Evolutionary conservation across 371 early-diverging fungal species (phyloP).

Genomic region (Circinella minor): DNA sequence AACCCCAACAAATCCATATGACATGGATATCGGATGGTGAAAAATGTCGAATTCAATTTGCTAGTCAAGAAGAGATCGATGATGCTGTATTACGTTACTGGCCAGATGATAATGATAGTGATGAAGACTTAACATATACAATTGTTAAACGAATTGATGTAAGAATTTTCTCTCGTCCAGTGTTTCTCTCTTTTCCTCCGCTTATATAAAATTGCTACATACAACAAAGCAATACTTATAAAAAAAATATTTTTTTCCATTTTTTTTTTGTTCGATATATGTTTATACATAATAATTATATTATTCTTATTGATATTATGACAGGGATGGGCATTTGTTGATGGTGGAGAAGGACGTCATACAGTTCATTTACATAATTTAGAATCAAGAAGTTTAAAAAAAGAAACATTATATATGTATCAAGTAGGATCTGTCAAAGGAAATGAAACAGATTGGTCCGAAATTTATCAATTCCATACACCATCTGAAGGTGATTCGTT

Average conservation of each 20-base stretch:
- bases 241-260: too few species aligned
- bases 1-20: slow-evolving; percentile 34
- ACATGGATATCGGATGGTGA: slow-evolving; percentile 20
- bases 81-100: slow-evolving; percentile 26
- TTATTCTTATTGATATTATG: not conserved
- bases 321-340: slow-evolving; percentile 42
- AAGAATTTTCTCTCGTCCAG: not conserved
- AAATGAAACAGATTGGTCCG: slow-evolving; percentile 11
- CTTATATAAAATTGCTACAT: too few species aligned
- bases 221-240: too few species aligned
- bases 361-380: slow-evolving; percentile 40
- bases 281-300: not conserved
- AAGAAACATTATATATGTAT: slow-evolving; percentile 32
- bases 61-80: slow-evolving; percentile 16
- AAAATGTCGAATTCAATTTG: slow-evolving; percentile 29
- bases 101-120: slow-evolving; percentile 8
- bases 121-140: not conserved
- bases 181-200: too few species aligned
- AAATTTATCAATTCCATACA: slow-evolving; percentile 23
- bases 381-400: slow-evolving; percentile 20
- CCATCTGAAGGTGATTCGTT: slow-evolving; percentile 15
- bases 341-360: slow-evolving; percentile 37
- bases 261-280: not conserved
- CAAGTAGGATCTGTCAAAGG: slow-evolving; percentile 22
- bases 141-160: slow-evolving; percentile 15